Conservation (phyloP, 1,284 basidiomycete genomes). For the Ustilago curta region DNA sequence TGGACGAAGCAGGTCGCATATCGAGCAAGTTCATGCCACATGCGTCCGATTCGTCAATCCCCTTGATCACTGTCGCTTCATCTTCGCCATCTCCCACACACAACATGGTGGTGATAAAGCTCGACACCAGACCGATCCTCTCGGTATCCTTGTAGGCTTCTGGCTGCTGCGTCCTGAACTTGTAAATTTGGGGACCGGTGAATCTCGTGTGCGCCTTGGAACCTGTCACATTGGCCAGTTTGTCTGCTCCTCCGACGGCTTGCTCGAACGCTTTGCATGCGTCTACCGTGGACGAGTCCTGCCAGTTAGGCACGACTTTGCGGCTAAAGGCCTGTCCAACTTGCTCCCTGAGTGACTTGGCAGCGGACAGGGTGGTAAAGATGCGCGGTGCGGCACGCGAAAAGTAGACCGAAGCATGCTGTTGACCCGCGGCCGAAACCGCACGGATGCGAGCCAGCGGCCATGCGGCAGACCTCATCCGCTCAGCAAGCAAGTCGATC, state of each 20-base stretch:
- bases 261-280: constrained; percentile 78
- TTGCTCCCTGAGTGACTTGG: constrained; percentile 72
- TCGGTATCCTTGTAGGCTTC: constrained; percentile 77
- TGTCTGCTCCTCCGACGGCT: constrained; percentile 76
- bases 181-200: constrained; percentile 85
- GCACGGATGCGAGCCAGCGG: constrained; percentile 75
- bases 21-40: constrained; percentile 87
- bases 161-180: constrained; percentile 75
- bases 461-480: constrained; percentile 76
- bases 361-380: constrained; percentile 75
- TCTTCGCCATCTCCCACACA: constrained; percentile 70
- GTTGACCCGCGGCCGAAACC: constrained; percentile 84
- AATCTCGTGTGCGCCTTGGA: constrained; percentile 88
- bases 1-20: constrained; percentile 75
- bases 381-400: constrained; percentile 74
- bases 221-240: constrained; percentile 80
- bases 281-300: constrained; percentile 84
- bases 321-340: constrained; percentile 77
- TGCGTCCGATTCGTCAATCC: constrained; percentile 78
- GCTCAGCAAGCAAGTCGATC: constrained; percentile 80
- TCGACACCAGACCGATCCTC: constrained; percentile 83
- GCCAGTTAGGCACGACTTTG: constrained; percentile 85
- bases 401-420: constrained; percentile 93
- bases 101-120: constrained; percentile 84
- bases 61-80: constrained; percentile 72